Evolutionary conservation across 345 rosid species (phyloP).

Genomic region (Litchi chinensis): DNA sequence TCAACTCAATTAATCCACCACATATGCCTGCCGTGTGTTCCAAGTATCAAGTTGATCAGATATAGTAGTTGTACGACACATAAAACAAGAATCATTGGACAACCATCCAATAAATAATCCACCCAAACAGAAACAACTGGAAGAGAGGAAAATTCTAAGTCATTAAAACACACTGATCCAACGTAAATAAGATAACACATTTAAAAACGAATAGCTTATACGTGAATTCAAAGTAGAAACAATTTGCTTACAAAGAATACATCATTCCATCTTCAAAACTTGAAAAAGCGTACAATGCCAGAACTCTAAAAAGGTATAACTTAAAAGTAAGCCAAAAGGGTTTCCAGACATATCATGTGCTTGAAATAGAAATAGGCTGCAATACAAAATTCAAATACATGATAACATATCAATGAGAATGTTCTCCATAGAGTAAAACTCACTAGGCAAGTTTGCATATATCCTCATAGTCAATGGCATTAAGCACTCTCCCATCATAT

Average conservation of each 20-base stretch:
- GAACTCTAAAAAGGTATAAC: no score
- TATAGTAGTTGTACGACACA: background rate
- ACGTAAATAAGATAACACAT: background rate
- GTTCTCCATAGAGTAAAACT: slow-evolving; percentile 17
- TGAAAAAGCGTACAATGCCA: background rate
- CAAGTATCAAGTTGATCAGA: background rate
- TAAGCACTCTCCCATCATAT: slow-evolving; percentile 87
- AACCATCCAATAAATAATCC: background rate
- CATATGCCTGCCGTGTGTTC: background rate
- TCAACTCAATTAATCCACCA: background rate
- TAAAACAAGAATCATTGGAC: background rate
- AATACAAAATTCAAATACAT: background rate
- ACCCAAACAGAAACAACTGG: background rate
- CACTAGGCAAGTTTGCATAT: slow-evolving; percentile 71
- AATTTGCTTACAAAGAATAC: background rate
- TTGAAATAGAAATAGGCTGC: background rate
- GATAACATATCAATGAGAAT: background rate
- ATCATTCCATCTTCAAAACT: background rate
- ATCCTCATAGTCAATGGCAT: slow-evolving; percentile 86
- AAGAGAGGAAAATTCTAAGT: background rate
- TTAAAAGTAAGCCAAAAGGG: background rate
- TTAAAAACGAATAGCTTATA: background rate
- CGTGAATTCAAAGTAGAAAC: background rate
- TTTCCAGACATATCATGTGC: background rate
- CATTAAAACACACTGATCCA: background rate